Evolutionary conservation across 495 filamentous ascomycete species (phyloP).

Genomic region (Cladorrhinum samala): DNA sequence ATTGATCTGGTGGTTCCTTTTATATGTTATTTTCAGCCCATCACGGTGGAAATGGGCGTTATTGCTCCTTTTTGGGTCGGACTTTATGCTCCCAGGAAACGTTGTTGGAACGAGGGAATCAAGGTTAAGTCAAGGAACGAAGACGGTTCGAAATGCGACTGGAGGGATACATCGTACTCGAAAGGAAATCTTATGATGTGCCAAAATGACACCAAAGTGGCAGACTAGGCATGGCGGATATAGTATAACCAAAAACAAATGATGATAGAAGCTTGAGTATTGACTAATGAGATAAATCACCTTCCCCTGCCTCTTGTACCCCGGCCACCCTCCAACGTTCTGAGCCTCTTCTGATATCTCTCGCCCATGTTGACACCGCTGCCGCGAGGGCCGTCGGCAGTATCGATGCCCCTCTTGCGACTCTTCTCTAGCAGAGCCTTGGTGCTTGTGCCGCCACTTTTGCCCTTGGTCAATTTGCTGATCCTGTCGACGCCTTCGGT

Average conservation of each 20-base stretch:
- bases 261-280: not conserved
- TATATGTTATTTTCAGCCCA: constrained; percentile 71
- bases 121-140: constrained; percentile 47
- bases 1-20: constrained; percentile 78
- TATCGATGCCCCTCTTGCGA: constrained; percentile 61
- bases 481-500: constrained; percentile 75
- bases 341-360: constrained; percentile 66
- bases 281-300: constrained; percentile 4
- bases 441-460: constrained; percentile 45
- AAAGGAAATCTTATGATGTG: not conserved
- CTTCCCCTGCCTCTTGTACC: constrained; percentile 45
- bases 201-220: not conserved
- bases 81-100: constrained; percentile 54
- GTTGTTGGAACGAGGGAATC: constrained; percentile 61
- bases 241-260: too few relatives aligned
- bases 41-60: constrained; percentile 77
- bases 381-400: constrained; percentile 51
- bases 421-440: constrained; percentile 67
- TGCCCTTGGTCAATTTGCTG: constrained; percentile 60
- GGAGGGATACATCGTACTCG: not conserved
- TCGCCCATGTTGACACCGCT: constrained; percentile 58
- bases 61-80: constrained; percentile 76
- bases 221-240: not conserved
- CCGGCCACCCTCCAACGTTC: constrained; percentile 56
- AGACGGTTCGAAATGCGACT: constrained; percentile 21